A percentile compares a stretch with the other conserved stretches of the same genome.
phyloP scores from a whole-genome alignment of 257 asterid genomes.

The Nicotiana sylvestris region DNA sequence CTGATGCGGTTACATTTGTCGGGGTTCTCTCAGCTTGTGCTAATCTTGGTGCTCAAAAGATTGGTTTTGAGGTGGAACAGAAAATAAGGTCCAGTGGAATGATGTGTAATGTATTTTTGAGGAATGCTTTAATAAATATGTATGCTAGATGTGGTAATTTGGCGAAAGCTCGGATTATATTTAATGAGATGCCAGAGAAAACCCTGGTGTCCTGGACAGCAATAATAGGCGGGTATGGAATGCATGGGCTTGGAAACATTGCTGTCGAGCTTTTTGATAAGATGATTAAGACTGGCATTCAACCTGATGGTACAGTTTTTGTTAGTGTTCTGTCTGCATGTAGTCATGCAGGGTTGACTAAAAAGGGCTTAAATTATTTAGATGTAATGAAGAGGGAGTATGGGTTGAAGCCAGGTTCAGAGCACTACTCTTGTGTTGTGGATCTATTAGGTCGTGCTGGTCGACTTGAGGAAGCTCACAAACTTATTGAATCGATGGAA shows the following conservation, averaged over 20 bases:
- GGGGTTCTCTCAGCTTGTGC: constrained; percentile 86
- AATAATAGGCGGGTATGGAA: constrained; percentile 78
- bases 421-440: constrained; percentile 79
- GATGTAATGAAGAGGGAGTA: constrained; percentile 52
- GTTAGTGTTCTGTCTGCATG: constrained; percentile 74
- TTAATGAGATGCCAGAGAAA: constrained; percentile 60
- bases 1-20: constrained; percentile 79
- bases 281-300: constrained; percentile 55
- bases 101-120: constrained; percentile 50
- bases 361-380: constrained; percentile 64
- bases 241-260: constrained; percentile 70
- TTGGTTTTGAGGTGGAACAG: constrained; percentile 63
- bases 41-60: constrained; percentile 63
- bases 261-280: constrained; percentile 70
- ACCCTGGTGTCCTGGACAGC: constrained; percentile 89
- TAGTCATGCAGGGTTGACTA: constrained; percentile 82
- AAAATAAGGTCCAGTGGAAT: constrained; percentile 36
- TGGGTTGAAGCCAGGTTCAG: constrained; percentile 45
- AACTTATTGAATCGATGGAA: constrained; percentile 58
- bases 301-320: constrained; percentile 64
- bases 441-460: constrained; percentile 93
- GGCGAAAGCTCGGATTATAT: constrained; percentile 52
- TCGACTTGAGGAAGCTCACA: constrained; percentile 50
- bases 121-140: constrained; percentile 75
- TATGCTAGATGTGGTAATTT: constrained; percentile 85